Evolutionary conservation across 2,329 filamentous ascomycete species (phyloP).

Genomic region (Tolypocladium nubicola): DNA sequence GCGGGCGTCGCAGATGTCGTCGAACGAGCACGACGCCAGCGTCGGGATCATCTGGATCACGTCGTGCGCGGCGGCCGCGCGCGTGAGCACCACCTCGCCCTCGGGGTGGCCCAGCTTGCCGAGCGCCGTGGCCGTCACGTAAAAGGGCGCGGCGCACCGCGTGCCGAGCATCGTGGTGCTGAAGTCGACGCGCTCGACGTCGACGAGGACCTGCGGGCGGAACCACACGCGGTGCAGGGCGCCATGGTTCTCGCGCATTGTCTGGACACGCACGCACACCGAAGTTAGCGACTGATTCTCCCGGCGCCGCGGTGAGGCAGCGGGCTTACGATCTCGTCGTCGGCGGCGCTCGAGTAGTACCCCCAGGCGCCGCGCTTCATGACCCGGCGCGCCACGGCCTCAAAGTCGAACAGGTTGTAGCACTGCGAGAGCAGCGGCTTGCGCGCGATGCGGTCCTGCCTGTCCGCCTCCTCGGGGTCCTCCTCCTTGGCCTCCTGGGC

Average conservation of each 20-base stretch:
- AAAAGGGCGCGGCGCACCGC: slow-evolving; percentile 78
- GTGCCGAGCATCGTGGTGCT: slow-evolving; percentile 90
- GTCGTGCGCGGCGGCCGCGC: slow-evolving; percentile 73
- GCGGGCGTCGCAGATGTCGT: slow-evolving; percentile 86
- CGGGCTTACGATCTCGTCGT: slow-evolving; percentile 29
- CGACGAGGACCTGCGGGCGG: slow-evolving; percentile 75
- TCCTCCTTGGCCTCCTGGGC: slow-evolving; percentile 62
- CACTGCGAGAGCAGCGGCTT: slow-evolving; percentile 80
- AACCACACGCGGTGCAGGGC: slow-evolving; percentile 98
- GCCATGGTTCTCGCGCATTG: slow-evolving; percentile 86
- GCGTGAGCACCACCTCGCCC: slow-evolving; percentile 84
- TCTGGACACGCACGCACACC: slow-evolving; percentile 36
- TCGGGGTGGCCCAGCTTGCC: slow-evolving; percentile 92
- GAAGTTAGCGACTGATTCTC: neutral
- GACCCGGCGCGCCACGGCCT: slow-evolving; percentile 75
- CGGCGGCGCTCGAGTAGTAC: slow-evolving; percentile 87
- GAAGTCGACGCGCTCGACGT: slow-evolving; percentile 81
- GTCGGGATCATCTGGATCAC: slow-evolving; percentile 99
- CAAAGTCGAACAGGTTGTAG: slow-evolving; percentile 93
- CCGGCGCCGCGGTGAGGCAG: no score
- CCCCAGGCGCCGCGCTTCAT: slow-evolving; percentile 98
- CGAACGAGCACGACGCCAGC: slow-evolving; percentile 90
- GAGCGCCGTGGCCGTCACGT: slow-evolving; percentile 90
- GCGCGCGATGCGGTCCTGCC: slow-evolving; percentile 60
- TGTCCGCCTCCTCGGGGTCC: slow-evolving; percentile 43